These are phyloP conservation scores for Hordeum marinum DNA, from an alignment of 176 grass and related monocot species.

Conservation along the genomic window DNA sequence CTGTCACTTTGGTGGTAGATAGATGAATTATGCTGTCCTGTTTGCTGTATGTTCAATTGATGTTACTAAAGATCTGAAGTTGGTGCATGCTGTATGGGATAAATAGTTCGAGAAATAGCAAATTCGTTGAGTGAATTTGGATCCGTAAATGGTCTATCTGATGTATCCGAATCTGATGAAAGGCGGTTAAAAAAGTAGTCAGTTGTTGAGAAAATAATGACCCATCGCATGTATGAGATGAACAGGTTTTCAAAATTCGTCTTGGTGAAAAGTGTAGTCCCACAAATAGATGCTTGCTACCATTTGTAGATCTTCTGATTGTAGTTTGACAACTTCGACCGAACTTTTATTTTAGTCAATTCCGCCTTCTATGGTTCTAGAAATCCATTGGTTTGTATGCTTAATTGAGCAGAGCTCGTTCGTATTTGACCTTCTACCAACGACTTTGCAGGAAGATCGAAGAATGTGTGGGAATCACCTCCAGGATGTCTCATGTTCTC, in stretches of 20 bases:
- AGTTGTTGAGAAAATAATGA: background rate
- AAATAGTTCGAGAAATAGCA: background rate
- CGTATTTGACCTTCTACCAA: background rate
- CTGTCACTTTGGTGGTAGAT: background rate
- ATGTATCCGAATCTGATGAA: background rate
- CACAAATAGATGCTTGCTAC: background rate
- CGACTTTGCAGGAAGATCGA: slow-evolving; percentile 47
- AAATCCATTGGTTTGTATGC: background rate
- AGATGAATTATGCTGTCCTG: background rate
- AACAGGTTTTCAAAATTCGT: background rate
- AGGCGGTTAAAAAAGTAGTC: background rate
- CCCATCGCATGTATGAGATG: background rate
- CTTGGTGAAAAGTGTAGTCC: background rate
- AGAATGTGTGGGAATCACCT: slow-evolving; percentile 94
- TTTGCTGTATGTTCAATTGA: background rate
- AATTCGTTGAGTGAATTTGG: background rate
- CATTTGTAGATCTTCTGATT: background rate
- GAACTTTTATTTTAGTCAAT: background rate
- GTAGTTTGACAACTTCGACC: background rate
- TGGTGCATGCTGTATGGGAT: background rate
- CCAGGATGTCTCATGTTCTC: slow-evolving; percentile 90
- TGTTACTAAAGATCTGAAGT: background rate
- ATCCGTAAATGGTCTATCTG: background rate
- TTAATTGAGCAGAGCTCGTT: background rate
- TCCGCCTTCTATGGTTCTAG: background rate